These are phyloP conservation scores for Lactifluus rugatus DNA, from an alignment of 768 basidiomycete species.

Conservation along the genomic window DNA sequence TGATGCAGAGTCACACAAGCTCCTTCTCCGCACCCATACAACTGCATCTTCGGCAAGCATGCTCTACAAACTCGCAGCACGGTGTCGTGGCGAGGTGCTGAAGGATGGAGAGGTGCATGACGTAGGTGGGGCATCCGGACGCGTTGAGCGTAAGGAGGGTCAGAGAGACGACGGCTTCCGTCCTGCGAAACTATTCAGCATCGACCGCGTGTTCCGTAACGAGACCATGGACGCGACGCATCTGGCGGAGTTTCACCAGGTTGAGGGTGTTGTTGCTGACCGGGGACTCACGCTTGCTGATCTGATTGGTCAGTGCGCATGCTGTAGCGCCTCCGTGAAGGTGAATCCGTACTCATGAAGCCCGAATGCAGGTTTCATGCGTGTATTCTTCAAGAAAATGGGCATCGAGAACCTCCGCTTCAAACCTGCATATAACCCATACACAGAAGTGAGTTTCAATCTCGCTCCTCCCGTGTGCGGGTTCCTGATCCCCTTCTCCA, in stretches of 20 bases:
- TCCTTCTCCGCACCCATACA: conserved; percentile 93
- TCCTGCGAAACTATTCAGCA: conserved; percentile 91
- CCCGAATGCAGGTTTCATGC: conserved; percentile 75
- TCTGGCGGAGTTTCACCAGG: conserved; percentile 98
- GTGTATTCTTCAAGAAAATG: conserved; percentile 97
- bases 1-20: conserved; percentile 80
- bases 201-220: conserved; percentile 97
- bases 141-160: conserved; percentile 28
- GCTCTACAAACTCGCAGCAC: conserved; percentile 88
- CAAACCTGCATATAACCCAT: conserved; percentile 98
- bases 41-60: conserved; percentile 91
- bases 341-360: background rate
- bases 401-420: conserved; percentile 89
- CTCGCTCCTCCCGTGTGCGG: background rate
- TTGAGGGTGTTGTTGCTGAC: conserved; percentile 99
- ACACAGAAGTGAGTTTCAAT: conserved; percentile 65
- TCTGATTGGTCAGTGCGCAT: conserved; percentile 61
- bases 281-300: conserved; percentile 86
- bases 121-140: conserved; percentile 28
- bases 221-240: conserved; percentile 99
- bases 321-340: background rate
- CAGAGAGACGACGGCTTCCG: conserved; percentile 63
- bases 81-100: conserved; percentile 52
- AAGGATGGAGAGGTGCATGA: conserved; percentile 28
- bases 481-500: conserved; percentile 6